These are phyloP conservation scores for Panellus pusillus DNA, from an alignment of 768 basidiomycete genomes.

Conservation along the genomic window DNA sequence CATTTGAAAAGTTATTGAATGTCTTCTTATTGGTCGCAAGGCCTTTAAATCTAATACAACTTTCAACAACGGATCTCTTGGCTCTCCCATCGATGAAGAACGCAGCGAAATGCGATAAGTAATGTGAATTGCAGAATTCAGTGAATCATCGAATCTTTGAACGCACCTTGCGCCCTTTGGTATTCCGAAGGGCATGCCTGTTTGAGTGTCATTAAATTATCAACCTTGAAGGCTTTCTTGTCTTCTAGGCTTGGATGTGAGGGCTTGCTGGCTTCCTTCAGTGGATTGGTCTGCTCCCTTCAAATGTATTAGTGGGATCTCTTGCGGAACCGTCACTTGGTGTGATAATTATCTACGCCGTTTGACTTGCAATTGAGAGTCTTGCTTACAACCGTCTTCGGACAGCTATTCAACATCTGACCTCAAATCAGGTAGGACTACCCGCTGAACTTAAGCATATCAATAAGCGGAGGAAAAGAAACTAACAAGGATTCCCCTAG, in stretches of 20 bases:
- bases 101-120: slow-evolving; percentile 79
- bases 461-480: slow-evolving; percentile 91
- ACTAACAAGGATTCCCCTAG: slow-evolving; percentile 89
- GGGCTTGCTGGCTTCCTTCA: slow-evolving; percentile 33
- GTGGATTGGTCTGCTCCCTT: slow-evolving; percentile 33
- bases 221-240: slow-evolving; percentile 38
- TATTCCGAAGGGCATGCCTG: slow-evolving; percentile 74
- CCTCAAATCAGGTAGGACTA: slow-evolving; percentile 84
- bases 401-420: slow-evolving; percentile 38
- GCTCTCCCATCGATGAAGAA: slow-evolving; percentile 81
- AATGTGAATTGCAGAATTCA: slow-evolving; percentile 83
- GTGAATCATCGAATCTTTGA: slow-evolving; percentile 85
- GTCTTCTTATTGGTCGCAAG: slow-evolving; percentile 22
- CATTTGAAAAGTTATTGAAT: slow-evolving; percentile 28
- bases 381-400: slow-evolving; percentile 30
- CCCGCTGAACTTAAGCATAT: slow-evolving; percentile 90
- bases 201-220: slow-evolving; percentile 71
- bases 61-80: slow-evolving; percentile 69
- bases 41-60: slow-evolving; percentile 31
- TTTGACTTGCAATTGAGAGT: slow-evolving; percentile 17
- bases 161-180: slow-evolving; percentile 78
- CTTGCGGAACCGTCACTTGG: slow-evolving; percentile 30
- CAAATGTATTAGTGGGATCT: slow-evolving; percentile 48
- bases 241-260: slow-evolving; percentile 40
- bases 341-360: slow-evolving; percentile 57